A percentile compares a stretch with the other conserved stretches of the same genome.
These are phyloP conservation scores for Chalara sp. DNA, from an alignment of 2,329 filamentous ascomycete genomes.

Conservation along the genomic window DNA sequence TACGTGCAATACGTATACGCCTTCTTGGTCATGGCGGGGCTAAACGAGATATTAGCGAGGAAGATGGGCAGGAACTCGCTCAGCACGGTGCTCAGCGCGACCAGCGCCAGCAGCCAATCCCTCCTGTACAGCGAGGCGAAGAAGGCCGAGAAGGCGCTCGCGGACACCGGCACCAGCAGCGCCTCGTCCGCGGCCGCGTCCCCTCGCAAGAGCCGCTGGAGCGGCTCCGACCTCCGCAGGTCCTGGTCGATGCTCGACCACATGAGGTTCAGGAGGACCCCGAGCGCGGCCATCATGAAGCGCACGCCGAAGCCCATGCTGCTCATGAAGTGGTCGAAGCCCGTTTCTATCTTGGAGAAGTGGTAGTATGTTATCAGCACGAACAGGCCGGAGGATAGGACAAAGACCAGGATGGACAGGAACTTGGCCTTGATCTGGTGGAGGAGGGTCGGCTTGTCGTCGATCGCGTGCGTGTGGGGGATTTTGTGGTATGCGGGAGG, in stretches of 20 bases:
- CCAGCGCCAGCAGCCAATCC: slow-evolving; percentile 18
- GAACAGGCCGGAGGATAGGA: neutral
- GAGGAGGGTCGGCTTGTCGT: no score
- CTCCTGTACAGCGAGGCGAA: slow-evolving; percentile 28
- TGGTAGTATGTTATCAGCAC: neutral
- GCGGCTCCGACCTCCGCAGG: slow-evolving; percentile 40
- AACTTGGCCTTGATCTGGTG: slow-evolving; percentile 1
- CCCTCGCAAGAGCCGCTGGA: slow-evolving; percentile 30
- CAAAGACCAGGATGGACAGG: slow-evolving; percentile 6
- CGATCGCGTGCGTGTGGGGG: neutral
- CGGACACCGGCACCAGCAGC: slow-evolving; percentile 35
- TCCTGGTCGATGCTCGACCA: slow-evolving; percentile 34
- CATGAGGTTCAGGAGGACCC: slow-evolving; percentile 33
- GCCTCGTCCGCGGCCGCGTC: slow-evolving; percentile 29
- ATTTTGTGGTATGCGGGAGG: no score
- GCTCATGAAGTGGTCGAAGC: slow-evolving; percentile 34
- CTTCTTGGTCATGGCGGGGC: slow-evolving; percentile 31
- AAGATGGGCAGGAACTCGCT: slow-evolving; percentile 42
- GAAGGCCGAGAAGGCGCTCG: slow-evolving; percentile 40
- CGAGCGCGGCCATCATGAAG: slow-evolving; percentile 34
- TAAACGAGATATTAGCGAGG: slow-evolving; percentile 41
- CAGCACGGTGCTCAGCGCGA: slow-evolving; percentile 26
- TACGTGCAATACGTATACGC: slow-evolving; percentile 35
- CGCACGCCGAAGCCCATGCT: slow-evolving; percentile 34
- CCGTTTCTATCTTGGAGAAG: slow-evolving; percentile 18